Base-by-base conservation (phyloP, 345 rosid species). In the Citrus mangshanensis region DNA sequence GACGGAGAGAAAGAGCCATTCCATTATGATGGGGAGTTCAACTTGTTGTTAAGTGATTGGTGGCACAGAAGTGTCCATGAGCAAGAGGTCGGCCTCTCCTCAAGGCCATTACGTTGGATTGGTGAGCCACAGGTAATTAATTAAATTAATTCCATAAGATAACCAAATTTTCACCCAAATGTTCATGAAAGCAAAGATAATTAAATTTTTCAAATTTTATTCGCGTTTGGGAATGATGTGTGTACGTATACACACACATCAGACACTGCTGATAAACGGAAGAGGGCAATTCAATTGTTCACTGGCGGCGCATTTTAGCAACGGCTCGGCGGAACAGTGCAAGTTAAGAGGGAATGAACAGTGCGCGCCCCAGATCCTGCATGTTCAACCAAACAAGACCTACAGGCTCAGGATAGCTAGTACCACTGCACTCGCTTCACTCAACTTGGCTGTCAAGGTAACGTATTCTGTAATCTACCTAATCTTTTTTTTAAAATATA, bases 201-300 rank as follows among this genome's bases (percentile, higher is more conserved):
- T 3, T 46, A 0, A 0, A 13, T 12, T 46, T 46, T 46, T 13
- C 0, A 46, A 46, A 46, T 12, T 46, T 42, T 42, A 9, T 42
- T 42, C 16, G 13, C 51, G 16, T 42, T 42, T 42, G 16, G 16
- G 49, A 10, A 2, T 42, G 4, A 10, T 42, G 49, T 42, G 49
- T 42, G 1, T 10, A 0, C 3, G 1, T 2, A 2, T 10, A 1
- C 3, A 9, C 13, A 42, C 4, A 42, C 4, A 4, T 16, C 73
- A 86, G 92, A 78, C 83, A 42, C 59, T 90, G 37, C 82, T 95
- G 67, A 86, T 95, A 10, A 93, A 95, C 75, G 99, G 98, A 69
- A 91, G 97, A 79, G 99, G 98, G 35, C 94, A 95, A 79, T 92
- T 74, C 67, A 87, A 88, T 59, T 95, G 98, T 79, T 93, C 99